A percentile compares a stretch with the other conserved stretches of the same genome.
Conservation (phyloP, 495 filamentous ascomycete species). For the Aspergillus indologenus region DNA sequence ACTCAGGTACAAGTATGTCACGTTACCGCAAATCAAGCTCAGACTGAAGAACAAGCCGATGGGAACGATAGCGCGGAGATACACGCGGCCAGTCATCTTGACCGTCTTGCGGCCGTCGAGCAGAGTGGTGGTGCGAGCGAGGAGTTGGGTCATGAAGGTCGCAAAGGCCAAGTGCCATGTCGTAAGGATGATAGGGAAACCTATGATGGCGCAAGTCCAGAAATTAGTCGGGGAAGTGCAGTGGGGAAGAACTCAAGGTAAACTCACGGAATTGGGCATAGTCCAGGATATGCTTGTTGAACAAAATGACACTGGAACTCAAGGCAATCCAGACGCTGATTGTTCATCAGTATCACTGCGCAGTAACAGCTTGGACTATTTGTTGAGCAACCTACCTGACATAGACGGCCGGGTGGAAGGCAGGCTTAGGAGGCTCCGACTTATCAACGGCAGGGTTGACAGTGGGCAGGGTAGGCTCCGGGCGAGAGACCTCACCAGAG, state of each 20-base stretch:
- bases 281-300: conserved; percentile 98
- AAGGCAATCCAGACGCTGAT: conserved; percentile 83
- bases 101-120: conserved; percentile 88
- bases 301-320: conserved; percentile 91
- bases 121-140: conserved; percentile 78
- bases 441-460: conserved; percentile 73
- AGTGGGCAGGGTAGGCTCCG: conserved; percentile 68
- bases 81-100: conserved; percentile 90
- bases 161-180: conserved; percentile 92
- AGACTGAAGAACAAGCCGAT: conserved; percentile 92
- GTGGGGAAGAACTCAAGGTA: neutral
- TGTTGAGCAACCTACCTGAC: conserved; percentile 63
- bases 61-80: conserved; percentile 85
- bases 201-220: conserved; percentile 16
- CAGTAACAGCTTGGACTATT: neutral
- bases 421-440: conserved; percentile 55
- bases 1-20: conserved; percentile 87
- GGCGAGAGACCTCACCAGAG: conserved; percentile 67
- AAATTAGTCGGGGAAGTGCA: neutral
- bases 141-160: conserved; percentile 83
- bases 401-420: conserved; percentile 83
- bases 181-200: conserved; percentile 70
- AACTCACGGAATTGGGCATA: conserved; percentile 78
- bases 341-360: conserved; percentile 21
- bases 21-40: conserved; percentile 91